Conservation (phyloP, 177 flowering plant genomes). For the Tripterygium wilfordii region DNA sequence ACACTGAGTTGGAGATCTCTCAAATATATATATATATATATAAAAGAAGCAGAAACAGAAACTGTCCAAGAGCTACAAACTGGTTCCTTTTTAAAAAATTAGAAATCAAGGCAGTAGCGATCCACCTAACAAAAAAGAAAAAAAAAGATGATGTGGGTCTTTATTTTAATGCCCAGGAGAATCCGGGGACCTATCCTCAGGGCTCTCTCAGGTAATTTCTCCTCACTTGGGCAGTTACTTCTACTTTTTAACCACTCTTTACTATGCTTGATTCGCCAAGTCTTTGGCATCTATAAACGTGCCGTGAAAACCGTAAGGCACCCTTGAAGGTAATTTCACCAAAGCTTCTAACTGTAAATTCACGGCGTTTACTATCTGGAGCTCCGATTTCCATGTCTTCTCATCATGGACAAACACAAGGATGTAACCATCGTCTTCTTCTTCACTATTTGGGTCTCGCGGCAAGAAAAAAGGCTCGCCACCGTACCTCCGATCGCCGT, state of each 20-base stretch:
- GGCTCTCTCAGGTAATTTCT: conserved; percentile 47
- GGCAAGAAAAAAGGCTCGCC: conserved; percentile 86
- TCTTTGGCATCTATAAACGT: conserved; percentile 59
- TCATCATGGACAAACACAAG: conserved; percentile 72
- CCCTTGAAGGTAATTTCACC: conserved; percentile 66
- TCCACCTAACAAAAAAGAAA: conserved; percentile 6
- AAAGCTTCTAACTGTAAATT: conserved; percentile 53
- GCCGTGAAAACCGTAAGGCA: conserved; percentile 93
- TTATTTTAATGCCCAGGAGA: conserved; percentile 12
- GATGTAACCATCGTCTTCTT: conserved; percentile 76
- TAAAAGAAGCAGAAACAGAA: conserved; percentile 18
- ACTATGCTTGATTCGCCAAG: conserved; percentile 37
- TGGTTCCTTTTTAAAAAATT: conserved; percentile 15
- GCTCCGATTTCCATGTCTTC: conserved; percentile 50
- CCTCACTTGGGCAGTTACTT: not conserved
- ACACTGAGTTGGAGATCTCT: too few relatives aligned
- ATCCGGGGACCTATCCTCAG: conserved; percentile 53
- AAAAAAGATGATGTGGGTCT: conserved; percentile 2
- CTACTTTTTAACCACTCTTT: too few relatives aligned
- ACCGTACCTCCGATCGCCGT: conserved; percentile 56
- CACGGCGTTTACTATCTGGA: conserved; percentile 56
- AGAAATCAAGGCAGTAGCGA: too few relatives aligned
- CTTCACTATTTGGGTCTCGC: conserved; percentile 14
- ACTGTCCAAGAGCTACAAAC: conserved; percentile 44
- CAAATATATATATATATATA: too few relatives aligned